phyloP scores from a whole-genome alignment of 2,329 filamentous ascomycete species.

The Byssothecium circinans region DNA sequence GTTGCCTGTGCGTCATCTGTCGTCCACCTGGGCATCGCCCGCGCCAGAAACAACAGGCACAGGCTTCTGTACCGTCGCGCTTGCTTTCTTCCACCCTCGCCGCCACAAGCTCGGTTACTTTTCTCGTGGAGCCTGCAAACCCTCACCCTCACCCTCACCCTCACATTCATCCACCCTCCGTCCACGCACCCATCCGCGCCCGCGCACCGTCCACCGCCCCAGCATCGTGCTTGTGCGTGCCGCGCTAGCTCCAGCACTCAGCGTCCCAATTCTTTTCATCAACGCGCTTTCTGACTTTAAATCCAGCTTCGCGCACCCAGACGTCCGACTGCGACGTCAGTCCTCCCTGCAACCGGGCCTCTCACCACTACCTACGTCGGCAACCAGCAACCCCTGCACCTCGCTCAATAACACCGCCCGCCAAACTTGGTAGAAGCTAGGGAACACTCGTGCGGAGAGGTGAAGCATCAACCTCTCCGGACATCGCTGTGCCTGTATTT shows the following conservation, averaged over 20 bases:
- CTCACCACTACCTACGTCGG: background rate
- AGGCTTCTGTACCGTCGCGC: background rate
- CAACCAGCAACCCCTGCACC: background rate
- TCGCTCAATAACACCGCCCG: background rate
- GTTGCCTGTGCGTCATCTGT: background rate
- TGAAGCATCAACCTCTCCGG: constrained; percentile 45
- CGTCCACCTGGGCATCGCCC: background rate
- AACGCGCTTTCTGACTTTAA: background rate
- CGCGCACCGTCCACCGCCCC: background rate
- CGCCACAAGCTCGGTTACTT: background rate
- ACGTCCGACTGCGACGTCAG: background rate
- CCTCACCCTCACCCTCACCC: background rate
- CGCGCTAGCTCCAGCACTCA: constrained; percentile 4
- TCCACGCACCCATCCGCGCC: background rate
- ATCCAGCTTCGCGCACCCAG: background rate
- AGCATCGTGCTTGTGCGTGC: background rate
- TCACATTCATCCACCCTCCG: too few relatives aligned
- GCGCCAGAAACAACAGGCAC: too few relatives aligned
- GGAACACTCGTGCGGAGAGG: constrained; percentile 44
- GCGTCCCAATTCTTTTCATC: background rate
- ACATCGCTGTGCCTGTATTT: constrained; percentile 33
- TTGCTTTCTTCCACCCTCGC: background rate
- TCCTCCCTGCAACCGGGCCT: background rate
- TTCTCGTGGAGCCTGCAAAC: background rate
- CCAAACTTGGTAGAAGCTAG: constrained; percentile 4